phyloP scores from a whole-genome alignment of 805 yeast genomes.

The Kurtzmaniella fragi region DNA sequence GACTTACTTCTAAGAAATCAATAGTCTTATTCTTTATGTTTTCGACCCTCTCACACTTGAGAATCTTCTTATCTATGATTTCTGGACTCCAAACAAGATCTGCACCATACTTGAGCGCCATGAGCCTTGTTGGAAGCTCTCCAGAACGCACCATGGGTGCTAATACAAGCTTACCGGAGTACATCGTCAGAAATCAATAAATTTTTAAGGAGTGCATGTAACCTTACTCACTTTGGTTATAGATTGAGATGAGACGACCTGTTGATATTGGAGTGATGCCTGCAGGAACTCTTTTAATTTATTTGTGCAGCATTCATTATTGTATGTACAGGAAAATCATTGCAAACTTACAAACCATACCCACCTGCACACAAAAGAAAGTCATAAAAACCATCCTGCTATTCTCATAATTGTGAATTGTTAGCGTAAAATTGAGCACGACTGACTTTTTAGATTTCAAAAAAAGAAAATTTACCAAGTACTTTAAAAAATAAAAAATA shows the following conservation, averaged over 20 bases:
- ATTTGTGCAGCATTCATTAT: too few relatives aligned
- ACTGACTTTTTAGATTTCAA: neutral
- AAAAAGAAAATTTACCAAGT: neutral
- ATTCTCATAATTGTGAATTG: too few relatives aligned
- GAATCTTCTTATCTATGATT: conserved; percentile 78
- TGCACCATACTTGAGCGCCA: conserved; percentile 81
- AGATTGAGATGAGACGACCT: too few relatives aligned
- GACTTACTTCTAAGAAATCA: conserved; percentile 48
- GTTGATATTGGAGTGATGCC: too few relatives aligned
- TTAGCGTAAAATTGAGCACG: conserved; percentile 3
- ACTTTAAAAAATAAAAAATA: neutral
- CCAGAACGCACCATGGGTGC: conserved; percentile 98
- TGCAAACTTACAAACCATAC: neutral
- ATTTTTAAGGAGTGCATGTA: neutral
- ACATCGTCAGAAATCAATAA: conserved; percentile 17
- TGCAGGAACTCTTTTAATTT: neutral
- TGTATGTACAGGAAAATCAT: too few relatives aligned
- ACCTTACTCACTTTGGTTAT: too few relatives aligned
- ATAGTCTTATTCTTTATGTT: conserved; percentile 56
- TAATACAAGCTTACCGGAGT: conserved; percentile 71
- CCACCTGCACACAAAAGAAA: too few relatives aligned
- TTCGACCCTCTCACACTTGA: conserved; percentile 60
- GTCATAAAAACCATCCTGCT: too few relatives aligned
- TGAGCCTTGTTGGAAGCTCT: conserved; percentile 82
- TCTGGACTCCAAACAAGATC: conserved; percentile 96